Evolutionary conservation across 306 rosid species (phyloP), one percentile per base, ranked within the genome.

Genomic region (Potentilla sterilis): DNA sequence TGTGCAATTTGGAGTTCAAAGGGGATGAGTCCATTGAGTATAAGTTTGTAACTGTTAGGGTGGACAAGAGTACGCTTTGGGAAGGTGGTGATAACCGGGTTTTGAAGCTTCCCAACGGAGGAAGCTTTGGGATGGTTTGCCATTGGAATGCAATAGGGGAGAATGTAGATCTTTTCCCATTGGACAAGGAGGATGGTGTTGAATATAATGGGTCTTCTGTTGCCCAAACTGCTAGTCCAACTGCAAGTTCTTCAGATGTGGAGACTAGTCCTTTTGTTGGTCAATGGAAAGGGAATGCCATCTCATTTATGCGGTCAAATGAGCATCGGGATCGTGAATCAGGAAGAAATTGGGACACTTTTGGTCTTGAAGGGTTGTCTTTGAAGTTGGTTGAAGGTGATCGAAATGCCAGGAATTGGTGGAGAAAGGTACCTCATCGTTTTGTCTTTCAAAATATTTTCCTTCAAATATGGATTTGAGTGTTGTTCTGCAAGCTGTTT

Each of bases 261-360:
- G 87, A 63, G 80, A 52, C 85, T 37, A 95, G 97, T 81, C 92
- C 97, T 82, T 95, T 95, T 81, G 97, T 95, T 18, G 98, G 89
- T 61, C 89, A 92, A 75, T 95, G 98, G 98, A 92, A 90, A 77
- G 98, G 98, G 66, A 86, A 87, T 74, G 34, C 80, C 63, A 67
- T 77, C 67, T 87, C 96, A 51, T 95, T 95, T 80, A 90, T 89
- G 97, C 85, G 15, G 70, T 86, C 97, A 46, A 92, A 89, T 71
- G 86, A 95, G 54, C 97, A 89, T 79, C 69, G 65, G 7, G 46
- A 12, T 72, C 87, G 78, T 8, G 91, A 92, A 85, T 14, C 80
- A 40, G 83, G 86, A 54, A 79, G 90, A 81, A 82, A 37, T 73
- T 87, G 97, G 97, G 86, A 95, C 82, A 84, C 87, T 65, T 86